A percentile compares a stretch with the other conserved stretches of the same genome.
Evolutionary conservation across 352 stramenopile species (phyloP).

Genomic region (Phytophthora niederhauseri): DNA sequence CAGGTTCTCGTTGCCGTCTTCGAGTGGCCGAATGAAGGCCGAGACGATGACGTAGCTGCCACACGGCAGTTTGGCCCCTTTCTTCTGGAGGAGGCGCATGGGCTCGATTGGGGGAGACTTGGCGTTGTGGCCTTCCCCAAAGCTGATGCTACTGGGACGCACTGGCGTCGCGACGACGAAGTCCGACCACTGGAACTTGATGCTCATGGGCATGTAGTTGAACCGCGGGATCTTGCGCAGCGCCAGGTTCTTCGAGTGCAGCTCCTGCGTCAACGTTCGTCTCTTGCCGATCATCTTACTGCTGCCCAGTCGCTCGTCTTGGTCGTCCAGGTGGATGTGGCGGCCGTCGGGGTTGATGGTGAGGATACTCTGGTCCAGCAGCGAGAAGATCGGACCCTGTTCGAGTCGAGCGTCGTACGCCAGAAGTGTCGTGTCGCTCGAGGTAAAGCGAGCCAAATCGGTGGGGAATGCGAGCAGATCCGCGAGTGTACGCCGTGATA

Average conservation of each 20-base stretch:
- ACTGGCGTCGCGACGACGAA: constrained; percentile 72
- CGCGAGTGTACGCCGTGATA: constrained; percentile 29
- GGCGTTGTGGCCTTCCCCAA: constrained; percentile 17
- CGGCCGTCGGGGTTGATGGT: constrained; percentile 50
- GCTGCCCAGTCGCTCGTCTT: constrained; percentile 36
- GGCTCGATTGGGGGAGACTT: constrained; percentile 53
- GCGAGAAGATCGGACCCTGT: constrained; percentile 48
- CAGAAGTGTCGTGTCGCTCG: constrained; percentile 46
- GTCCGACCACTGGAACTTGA: constrained; percentile 79
- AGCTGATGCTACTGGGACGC: constrained; percentile 17
- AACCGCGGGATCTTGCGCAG: constrained; percentile 65
- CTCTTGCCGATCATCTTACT: constrained; percentile 61
- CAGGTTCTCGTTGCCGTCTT: constrained; percentile 77
- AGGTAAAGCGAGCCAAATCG: constrained; percentile 33
- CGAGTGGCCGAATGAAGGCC: constrained; percentile 67
- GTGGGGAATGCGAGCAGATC: constrained; percentile 33
- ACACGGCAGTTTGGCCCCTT: constrained; percentile 59
- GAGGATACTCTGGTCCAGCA: constrained; percentile 63
- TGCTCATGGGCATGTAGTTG: constrained; percentile 64
- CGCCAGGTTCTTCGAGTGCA: constrained; percentile 63
- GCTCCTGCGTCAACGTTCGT: constrained; percentile 68
- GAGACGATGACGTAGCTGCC: constrained; percentile 71
- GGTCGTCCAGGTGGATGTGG: constrained; percentile 58
- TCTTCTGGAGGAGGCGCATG: constrained; percentile 64
- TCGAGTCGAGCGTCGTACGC: constrained; percentile 68